Conservation (phyloP, 163 green algal genomes). For the Trebouxia gelatinosa region DNA sequence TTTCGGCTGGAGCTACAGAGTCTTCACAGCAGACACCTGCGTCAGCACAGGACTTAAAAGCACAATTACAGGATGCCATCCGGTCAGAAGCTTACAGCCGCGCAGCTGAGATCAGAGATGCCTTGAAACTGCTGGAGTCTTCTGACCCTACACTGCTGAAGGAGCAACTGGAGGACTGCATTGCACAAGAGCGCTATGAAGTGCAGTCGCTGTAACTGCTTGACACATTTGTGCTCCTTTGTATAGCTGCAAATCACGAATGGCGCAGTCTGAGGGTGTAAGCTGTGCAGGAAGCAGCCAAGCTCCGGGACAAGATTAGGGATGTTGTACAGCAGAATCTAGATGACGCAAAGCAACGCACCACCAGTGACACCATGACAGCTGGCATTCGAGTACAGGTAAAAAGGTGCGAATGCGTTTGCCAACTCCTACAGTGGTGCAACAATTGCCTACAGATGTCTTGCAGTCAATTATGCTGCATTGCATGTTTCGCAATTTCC, state of each 20-base stretch:
- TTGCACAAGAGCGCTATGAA: neutral
- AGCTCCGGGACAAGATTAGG: slow-evolving; percentile 6
- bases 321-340: slow-evolving; percentile 2
- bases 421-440: too few species aligned
- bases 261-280: neutral
- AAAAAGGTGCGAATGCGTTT: slow-evolving; percentile 28
- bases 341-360: neutral
- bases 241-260: too few species aligned
- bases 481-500: neutral
- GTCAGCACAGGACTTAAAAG: neutral
- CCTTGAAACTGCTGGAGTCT: neutral
- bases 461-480: neutral
- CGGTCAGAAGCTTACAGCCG: neutral
- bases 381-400: neutral
- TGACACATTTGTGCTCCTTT: too few species aligned
- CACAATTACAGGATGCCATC: neutral
- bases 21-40: neutral
- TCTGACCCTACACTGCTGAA: neutral
- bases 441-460: too few species aligned
- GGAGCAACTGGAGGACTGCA: neutral
- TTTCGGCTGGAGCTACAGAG: too few species aligned
- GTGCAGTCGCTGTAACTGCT: neutral
- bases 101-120: neutral
- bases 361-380: neutral
- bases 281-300: slow-evolving; percentile 14